These are phyloP conservation scores for Cryptococcus sp. DNA, from an alignment of 1,284 basidiomycete species.

Conservation along the genomic window DNA sequence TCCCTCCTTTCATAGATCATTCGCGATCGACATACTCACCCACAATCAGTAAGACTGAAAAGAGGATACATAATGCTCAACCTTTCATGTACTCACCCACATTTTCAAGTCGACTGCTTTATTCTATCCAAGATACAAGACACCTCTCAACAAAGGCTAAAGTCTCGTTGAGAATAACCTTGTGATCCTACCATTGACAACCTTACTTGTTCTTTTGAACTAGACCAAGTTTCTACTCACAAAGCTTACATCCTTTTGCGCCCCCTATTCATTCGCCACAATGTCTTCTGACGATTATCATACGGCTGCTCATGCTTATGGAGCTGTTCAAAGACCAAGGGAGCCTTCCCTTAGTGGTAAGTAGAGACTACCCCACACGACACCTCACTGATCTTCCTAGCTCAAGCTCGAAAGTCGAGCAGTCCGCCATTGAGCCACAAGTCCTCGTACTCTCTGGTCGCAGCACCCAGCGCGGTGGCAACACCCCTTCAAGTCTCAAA, in stretches of 20 bases:
- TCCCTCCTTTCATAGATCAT: not conserved
- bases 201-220: no score
- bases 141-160: no score
- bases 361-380: not conserved
- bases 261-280: no score
- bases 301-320: not conserved
- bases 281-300: no score
- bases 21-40: not conserved
- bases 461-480: not conserved
- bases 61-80: not conserved
- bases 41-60: not conserved
- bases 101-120: not conserved
- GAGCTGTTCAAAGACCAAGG: not conserved
- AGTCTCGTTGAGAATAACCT: no score
- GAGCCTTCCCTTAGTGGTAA: not conserved
- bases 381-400: not conserved
- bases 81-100: not conserved
- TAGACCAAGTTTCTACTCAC: no score
- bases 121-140: no score
- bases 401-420: not conserved
- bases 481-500: not conserved
- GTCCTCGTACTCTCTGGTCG: not conserved
- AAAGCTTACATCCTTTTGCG: no score
- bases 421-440: not conserved
- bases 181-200: no score